Evolutionary conservation across 306 rosid species (phyloP).

Genomic region (Malus fusca): DNA sequence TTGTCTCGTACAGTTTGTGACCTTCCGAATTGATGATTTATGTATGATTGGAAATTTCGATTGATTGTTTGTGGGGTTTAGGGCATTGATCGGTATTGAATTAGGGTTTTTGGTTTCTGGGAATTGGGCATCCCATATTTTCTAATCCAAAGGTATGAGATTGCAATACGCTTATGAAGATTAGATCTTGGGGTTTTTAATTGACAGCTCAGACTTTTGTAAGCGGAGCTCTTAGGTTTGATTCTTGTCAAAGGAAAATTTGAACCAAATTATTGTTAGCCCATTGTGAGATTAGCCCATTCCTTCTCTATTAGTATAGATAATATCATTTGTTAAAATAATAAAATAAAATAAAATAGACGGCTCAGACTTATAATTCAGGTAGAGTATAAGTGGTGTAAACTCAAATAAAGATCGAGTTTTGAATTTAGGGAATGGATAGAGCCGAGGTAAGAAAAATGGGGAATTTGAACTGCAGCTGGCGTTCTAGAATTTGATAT

Average conservation of each 20-base stretch:
- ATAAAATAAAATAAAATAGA: not conserved
- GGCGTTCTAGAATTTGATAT: not conserved
- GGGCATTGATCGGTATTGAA: not conserved
- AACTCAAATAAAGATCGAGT: not conserved
- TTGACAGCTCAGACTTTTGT: not conserved
- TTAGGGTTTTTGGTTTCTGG: slow-evolving; percentile 3
- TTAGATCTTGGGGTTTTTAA: not conserved
- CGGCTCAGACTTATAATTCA: not conserved
- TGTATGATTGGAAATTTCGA: not conserved
- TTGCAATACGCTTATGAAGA: not conserved
- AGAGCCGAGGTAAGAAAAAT: not conserved
- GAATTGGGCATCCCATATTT: not conserved
- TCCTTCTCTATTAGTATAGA: too few species aligned
- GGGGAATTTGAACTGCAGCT: not conserved
- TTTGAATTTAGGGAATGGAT: not conserved
- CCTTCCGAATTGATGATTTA: not conserved
- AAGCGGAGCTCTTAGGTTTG: too few species aligned
- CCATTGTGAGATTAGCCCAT: too few species aligned
- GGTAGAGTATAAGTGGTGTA: not conserved
- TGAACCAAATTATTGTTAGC: too few species aligned
- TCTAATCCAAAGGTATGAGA: not conserved
- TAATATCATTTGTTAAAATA: too few species aligned
- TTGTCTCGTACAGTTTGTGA: not conserved
- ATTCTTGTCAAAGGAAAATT: too few species aligned
- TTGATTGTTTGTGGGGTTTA: not conserved